A percentile compares a stretch with the other conserved stretches of the same genome.
Conservation (phyloP, 1,284 basidiomycete species). For the Anthracocystis setariae region DNA sequence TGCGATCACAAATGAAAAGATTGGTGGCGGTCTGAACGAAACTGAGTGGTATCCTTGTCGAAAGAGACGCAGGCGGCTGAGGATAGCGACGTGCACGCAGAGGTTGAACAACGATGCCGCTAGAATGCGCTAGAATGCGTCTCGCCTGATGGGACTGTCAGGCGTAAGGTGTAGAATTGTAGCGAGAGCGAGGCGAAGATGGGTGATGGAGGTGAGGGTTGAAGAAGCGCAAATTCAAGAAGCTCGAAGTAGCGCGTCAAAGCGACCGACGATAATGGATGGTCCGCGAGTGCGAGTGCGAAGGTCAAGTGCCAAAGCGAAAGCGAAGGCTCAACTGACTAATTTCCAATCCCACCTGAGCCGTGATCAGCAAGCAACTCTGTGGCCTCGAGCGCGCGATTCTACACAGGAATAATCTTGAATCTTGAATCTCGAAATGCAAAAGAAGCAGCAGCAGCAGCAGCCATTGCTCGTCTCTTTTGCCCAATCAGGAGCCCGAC, state of each 20-base stretch:
- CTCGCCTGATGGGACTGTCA: conserved; percentile 30
- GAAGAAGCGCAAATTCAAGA: conserved; percentile 4
- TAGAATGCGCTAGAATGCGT: conserved; percentile 12
- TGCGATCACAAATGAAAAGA: not conserved
- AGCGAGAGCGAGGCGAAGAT: conserved; percentile 12
- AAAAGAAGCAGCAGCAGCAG: not conserved
- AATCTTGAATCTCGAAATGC: conserved; percentile 13
- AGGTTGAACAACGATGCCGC: conserved; percentile 16
- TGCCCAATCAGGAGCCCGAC: conserved; percentile 36
- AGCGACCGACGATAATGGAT: conserved; percentile 13
- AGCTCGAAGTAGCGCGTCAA: conserved; percentile 25
- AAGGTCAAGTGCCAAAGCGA: too few relatives aligned
- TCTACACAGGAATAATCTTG: conserved; percentile 1
- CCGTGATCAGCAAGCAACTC: conserved; percentile 16
- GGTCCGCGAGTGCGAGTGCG: conserved; percentile 18
- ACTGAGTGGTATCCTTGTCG: not conserved
- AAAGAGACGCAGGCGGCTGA: not conserved
- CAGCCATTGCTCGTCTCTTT: not conserved
- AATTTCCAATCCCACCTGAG: conserved; percentile 10
- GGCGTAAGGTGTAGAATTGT: conserved; percentile 10
- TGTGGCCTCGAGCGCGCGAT: not conserved
- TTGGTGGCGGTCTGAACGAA: not conserved
- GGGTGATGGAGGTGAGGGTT: conserved; percentile 7
- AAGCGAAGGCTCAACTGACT: conserved; percentile 9
- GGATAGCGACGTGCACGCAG: conserved; percentile 3